Evolutionary conservation across 805 yeast species (phyloP).

Genomic region (Wickerhamomyces hampshirensis): DNA sequence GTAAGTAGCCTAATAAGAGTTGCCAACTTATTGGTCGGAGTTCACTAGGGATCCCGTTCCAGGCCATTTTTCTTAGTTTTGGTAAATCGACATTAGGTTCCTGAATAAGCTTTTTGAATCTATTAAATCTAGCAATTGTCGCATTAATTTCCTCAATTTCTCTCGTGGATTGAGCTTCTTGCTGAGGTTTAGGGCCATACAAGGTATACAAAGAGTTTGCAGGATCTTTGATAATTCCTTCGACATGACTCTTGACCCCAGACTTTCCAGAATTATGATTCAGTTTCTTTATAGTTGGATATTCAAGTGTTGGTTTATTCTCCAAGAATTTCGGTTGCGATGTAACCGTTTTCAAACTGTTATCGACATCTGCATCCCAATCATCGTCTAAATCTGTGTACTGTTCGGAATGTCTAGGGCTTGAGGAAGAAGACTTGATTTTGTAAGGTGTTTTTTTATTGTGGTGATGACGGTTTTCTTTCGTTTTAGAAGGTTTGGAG

Average conservation of each 20-base stretch:
- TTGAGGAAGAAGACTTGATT: conserved; percentile 11
- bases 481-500: conserved; percentile 6
- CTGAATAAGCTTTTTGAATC: conserved; percentile 60
- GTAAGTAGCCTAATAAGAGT: conserved; percentile 80
- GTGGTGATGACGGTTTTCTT: conserved; percentile 3
- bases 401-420: conserved; percentile 28
- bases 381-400: conserved; percentile 82
- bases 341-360: conserved; percentile 21
- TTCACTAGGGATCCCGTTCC: conserved; percentile 90
- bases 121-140: conserved; percentile 53
- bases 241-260: conserved; percentile 19
- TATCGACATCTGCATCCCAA: conserved; percentile 79
- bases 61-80: conserved; percentile 72
- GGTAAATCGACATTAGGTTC: conserved; percentile 52
- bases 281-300: conserved; percentile 25
- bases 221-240: conserved; percentile 25
- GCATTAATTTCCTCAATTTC: conserved; percentile 57
- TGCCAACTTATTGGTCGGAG: conserved; percentile 88
- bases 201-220: conserved; percentile 33
- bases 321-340: conserved; percentile 29
- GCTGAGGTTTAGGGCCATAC: conserved; percentile 37
- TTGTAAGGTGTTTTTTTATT: conserved; percentile 7
- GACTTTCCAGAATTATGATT: conserved; percentile 13
- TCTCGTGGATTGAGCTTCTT: conserved; percentile 33
- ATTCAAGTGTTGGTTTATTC: conserved; percentile 23